phyloP scores from a whole-genome alignment of 1,284 basidiomycete species.

The Puccinia triticina region DNA sequence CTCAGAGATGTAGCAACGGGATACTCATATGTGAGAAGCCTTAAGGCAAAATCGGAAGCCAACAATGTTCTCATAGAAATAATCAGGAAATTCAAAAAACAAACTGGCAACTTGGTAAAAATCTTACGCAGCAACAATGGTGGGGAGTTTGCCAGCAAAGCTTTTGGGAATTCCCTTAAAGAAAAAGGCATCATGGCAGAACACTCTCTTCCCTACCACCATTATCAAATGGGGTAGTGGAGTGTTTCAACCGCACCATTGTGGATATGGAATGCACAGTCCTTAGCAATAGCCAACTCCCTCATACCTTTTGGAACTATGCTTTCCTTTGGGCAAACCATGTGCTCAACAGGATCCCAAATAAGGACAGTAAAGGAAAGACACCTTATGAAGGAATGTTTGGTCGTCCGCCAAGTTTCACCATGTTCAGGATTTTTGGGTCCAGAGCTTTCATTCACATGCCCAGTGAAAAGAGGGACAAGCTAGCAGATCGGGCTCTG shows the following conservation, averaged over 20 bases:
- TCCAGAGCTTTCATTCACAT: constrained; percentile 13
- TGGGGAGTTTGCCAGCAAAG: not conserved
- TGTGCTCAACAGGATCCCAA: constrained; percentile 22
- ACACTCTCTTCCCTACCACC: constrained; percentile 3
- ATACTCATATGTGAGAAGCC: too few relatives aligned
- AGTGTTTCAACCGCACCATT: not conserved
- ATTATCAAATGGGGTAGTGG: constrained; percentile 25
- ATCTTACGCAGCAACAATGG: constrained; percentile 16
- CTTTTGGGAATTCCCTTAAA: not conserved
- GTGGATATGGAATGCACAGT: not conserved
- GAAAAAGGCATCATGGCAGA: not conserved
- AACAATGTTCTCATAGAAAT: too few relatives aligned
- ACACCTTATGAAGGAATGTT: constrained; percentile 21
- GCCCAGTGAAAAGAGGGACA: not conserved
- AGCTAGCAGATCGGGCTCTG: not conserved
- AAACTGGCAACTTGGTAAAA: not conserved
- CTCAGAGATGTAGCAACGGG: too few relatives aligned
- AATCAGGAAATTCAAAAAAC: too few relatives aligned
- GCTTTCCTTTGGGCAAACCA: constrained; percentile 12
- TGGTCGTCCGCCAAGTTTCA: too few relatives aligned
- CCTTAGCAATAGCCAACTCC: not conserved
- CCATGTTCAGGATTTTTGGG: not conserved
- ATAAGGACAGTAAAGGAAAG: not conserved
- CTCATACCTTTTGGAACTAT: constrained; percentile 10
- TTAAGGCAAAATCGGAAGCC: too few relatives aligned